A percentile compares a stretch with the other conserved stretches of the same genome.
These are phyloP conservation scores for Cladosporium cucumerinum DNA, from an alignment of 2,329 filamentous ascomycete species.

Conservation along the genomic window DNA sequence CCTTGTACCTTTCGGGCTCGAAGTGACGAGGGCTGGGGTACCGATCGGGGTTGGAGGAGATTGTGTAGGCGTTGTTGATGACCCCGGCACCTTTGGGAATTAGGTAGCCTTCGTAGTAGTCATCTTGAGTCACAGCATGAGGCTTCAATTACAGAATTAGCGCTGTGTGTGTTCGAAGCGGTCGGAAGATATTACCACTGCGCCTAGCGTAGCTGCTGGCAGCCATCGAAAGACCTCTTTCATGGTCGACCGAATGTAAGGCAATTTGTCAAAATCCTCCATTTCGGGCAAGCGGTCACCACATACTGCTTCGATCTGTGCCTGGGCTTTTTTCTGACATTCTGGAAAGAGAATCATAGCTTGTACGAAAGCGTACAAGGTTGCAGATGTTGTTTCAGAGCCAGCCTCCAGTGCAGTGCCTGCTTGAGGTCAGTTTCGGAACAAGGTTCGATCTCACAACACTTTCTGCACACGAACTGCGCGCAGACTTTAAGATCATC, in stretches of 20 bases:
- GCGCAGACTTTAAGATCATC: too few species aligned
- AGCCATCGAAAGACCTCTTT: slow-evolving; percentile 27
- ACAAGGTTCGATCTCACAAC: neutral
- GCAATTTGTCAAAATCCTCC: slow-evolving; percentile 21
- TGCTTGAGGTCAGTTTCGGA: slow-evolving; percentile 22
- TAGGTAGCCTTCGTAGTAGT: slow-evolving; percentile 26
- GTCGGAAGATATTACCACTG: neutral
- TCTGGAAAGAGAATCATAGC: slow-evolving; percentile 43
- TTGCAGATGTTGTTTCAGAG: slow-evolving; percentile 38
- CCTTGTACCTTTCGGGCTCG: slow-evolving; percentile 33
- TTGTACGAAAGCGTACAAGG: slow-evolving; percentile 31
- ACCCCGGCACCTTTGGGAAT: slow-evolving; percentile 34
- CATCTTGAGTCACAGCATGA: slow-evolving; percentile 20
- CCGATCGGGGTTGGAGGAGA: slow-evolving; percentile 36
- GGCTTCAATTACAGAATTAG: neutral
- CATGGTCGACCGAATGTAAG: slow-evolving; percentile 22
- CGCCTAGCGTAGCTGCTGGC: slow-evolving; percentile 31
- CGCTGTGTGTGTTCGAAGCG: too few species aligned
- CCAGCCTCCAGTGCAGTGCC: slow-evolving; percentile 36
- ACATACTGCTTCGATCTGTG: slow-evolving; percentile 38
- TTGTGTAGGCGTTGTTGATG: slow-evolving; percentile 35
- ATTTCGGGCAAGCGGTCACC: slow-evolving; percentile 21
- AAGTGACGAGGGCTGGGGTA: slow-evolving; percentile 39
- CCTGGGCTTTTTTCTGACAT: slow-evolving; percentile 52
- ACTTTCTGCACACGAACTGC: neutral